Percentiles rank a stretch among this genome's conserved stretches.
Conservation (phyloP, 2,329 filamentous ascomycete species). For the Ophiosphaerella herpotricha region DNA sequence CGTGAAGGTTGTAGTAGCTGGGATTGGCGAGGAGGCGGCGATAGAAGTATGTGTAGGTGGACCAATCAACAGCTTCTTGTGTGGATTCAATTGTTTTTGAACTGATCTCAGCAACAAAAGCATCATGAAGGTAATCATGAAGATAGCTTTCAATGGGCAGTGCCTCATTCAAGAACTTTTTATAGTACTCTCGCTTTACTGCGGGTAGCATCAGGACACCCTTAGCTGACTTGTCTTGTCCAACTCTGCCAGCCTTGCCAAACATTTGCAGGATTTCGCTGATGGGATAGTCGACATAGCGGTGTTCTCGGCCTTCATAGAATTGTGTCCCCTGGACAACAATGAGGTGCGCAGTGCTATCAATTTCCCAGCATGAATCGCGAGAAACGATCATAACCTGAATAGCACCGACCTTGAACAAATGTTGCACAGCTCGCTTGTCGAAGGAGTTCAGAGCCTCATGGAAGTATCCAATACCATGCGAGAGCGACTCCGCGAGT, state of each 20-base stretch:
- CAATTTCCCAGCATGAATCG: conserved; percentile 95
- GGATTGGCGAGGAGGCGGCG: conserved; percentile 91
- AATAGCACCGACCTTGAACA: conserved; percentile 87
- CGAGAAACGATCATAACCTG: conserved; percentile 82
- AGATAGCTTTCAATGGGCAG: conserved; percentile 94
- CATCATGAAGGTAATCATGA: conserved; percentile 89
- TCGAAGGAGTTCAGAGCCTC: conserved; percentile 88
- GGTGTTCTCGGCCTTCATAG: conserved; percentile 94
- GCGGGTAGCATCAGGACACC: conserved; percentile 96
- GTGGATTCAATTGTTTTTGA: conserved; percentile 94
- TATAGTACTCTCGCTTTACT: conserved; percentile 96
- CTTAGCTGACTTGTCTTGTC: conserved; percentile 77
- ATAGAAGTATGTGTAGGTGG: conserved; percentile 98
- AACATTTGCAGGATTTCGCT: conserved; percentile 98
- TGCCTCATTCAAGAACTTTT: conserved; percentile 96
- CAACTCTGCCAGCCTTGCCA: conserved; percentile 82
- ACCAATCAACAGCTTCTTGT: conserved; percentile 97
- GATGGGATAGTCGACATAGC: conserved; percentile 94
- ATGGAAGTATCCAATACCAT: conserved; percentile 96
- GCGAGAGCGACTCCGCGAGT: conserved; percentile 84
- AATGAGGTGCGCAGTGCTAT: conserved; percentile 85
- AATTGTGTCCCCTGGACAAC: conserved; percentile 98
- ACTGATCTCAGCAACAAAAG: conserved; percentile 95
- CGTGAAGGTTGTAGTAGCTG: conserved; percentile 90
- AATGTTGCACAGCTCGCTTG: conserved; percentile 89